These are phyloP conservation scores for Anisogramma anomala DNA, from an alignment of 2,329 filamentous ascomycete genomes.

Conservation along the genomic window DNA sequence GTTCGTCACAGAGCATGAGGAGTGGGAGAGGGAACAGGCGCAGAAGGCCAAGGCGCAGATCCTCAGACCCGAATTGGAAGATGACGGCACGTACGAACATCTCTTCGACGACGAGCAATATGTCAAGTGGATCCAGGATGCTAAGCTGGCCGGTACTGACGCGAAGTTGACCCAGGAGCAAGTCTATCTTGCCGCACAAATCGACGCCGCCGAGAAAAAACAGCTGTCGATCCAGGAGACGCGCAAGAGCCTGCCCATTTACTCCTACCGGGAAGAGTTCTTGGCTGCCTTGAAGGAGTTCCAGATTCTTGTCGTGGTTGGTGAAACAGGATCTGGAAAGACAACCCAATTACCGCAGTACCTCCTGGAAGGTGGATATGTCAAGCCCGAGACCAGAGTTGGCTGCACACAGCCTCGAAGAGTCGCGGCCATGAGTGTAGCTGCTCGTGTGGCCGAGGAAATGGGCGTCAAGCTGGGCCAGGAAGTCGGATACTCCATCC, in stretches of 20 bases:
- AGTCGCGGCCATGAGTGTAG: conserved; percentile 95
- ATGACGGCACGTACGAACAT: conserved; percentile 80
- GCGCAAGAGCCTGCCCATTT: conserved; percentile 80
- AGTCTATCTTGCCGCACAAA: conserved; percentile 62
- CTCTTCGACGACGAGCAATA: conserved; percentile 84
- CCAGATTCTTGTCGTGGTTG: conserved; percentile 84
- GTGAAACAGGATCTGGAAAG: conserved; percentile 90
- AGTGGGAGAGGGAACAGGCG: conserved; percentile 88
- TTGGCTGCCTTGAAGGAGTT: conserved; percentile 75
- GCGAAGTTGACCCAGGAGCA: conserved; percentile 71
- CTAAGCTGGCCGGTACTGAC: conserved; percentile 57
- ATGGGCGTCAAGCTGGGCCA: conserved; percentile 81
- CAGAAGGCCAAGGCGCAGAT: conserved; percentile 83
- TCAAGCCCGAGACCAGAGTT: conserved; percentile 71
- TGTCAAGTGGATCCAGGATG: conserved; percentile 53
- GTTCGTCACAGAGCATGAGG: conserved; percentile 86
- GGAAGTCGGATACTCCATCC: conserved; percentile 88
- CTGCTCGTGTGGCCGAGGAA: conserved; percentile 90
- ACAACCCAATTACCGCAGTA: conserved; percentile 94
- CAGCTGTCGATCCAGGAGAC: conserved; percentile 84
- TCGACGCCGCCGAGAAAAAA: conserved; percentile 81
- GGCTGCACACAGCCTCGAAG: conserved; percentile 89
- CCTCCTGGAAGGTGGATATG: conserved; percentile 81
- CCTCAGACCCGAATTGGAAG: conserved; percentile 57
- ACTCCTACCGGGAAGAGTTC: conserved; percentile 74